Evolutionary conservation across 768 basidiomycete genomes (phyloP), one percentile per base, ranked within the genome.

Genomic region (Rhizopogon roseolus): DNA sequence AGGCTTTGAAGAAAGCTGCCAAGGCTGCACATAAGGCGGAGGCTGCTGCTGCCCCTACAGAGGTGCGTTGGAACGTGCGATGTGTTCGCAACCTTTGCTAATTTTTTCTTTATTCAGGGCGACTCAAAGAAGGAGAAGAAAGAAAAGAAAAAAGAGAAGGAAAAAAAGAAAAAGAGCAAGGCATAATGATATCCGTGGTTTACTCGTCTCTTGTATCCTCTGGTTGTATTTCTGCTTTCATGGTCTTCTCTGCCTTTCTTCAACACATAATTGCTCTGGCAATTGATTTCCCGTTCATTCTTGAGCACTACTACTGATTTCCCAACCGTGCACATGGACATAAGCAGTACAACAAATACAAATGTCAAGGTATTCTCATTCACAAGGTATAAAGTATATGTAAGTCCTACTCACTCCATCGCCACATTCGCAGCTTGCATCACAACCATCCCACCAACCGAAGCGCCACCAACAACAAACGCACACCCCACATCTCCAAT

Each of bases 401-500:
- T 5, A 7, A 10, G 6, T n/a, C 19, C 29, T 7, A 19, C 13
- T n/a, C 34, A 54, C 22, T 60, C 58, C 29, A 42, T 17, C 17
- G 14, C 45, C 19, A 46, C 67, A 61, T 73, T 62, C 62, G 81
- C 73, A 53, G 84, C 81, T 69, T 92, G 90, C 40, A 92, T 54
- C 4, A 92, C 88, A 53, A 90, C 74, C 40, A 90, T 61, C 17
- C 81, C 86, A 22, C 58, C 62, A 52, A 77, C 74, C 42, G 74
- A 73, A 6, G 32, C 32, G 3, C 81, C 81, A 3, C 81, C 75
- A 1, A 86, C 75, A 4, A 93, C 81, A 68, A 95, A 81, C 32
- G 86, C 85, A n/a, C 86, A 80, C 3, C 85, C 90, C 11, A 92
- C 86, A 66, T 95, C 92, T 6, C 95, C 95, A 38, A 96, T 77